Base-by-base conservation (phyloP, 2,329 filamentous ascomycete species). In the Orbilia ellipsospora region DNA sequence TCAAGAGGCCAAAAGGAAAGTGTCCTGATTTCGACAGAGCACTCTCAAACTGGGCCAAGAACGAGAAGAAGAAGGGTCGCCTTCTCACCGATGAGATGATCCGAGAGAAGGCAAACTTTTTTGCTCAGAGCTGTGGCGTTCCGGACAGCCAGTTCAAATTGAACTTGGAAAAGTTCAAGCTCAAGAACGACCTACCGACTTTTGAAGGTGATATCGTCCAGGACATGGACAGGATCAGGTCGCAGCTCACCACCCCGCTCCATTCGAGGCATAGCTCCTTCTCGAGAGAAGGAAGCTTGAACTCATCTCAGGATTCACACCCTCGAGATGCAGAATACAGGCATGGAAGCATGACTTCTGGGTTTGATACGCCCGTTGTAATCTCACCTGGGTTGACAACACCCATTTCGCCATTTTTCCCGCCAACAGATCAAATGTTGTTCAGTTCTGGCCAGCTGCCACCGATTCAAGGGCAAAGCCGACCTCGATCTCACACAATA, bases 21-120 rank as follows among this genome's bases (percentile, higher is more conserved):
- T 90, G 88, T 56, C 93, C 92, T 10, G 94, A 98, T 83, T 94
- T 98, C 80, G 95, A 98, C 82, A 90, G 93, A 80, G 93, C 94
- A 1, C 87, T 99, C 48, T 88, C 90, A 55, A 94, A 93, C 80
- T 98, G 93, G 90, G 90, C 92, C 36, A 88, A 89, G 81, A 95
- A 96, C 78, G 89, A 92, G 80, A 90, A 93, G 80, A 89, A 90
- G 80, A 88, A 90, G 80, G 93, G 94, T 0, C 85, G 90, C 44
- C 85, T 89, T 15, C 85, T 97, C 50, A 90, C 88, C 36, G 92
- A 96, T 81, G 87, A 89, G n/a, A 88, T 92, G 78, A 94, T 97
- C 79, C 88, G 90, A 80, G 91, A 96, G 78, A 93, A 96, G 82
- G 93, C 93, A 0, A 87, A 87, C 59, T 90, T 93, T 77, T 97